Evolutionary conservation across 352 stramenopile genomes (phyloP).

Genomic region (Aphanomyces stellatus): DNA sequence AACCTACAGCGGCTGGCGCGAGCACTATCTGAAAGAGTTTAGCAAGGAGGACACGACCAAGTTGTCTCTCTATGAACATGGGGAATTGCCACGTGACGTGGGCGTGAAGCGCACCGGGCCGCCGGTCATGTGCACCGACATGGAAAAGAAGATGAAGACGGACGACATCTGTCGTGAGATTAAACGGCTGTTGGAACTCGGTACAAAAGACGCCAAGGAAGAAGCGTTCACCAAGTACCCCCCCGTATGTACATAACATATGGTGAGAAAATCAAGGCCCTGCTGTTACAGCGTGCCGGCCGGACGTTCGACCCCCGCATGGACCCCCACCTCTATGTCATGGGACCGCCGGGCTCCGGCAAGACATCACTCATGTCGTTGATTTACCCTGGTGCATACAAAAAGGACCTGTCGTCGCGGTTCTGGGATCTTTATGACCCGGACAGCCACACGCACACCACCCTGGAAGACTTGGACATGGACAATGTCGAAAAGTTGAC

Average conservation of each 20-base stretch:
- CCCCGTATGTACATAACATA: constrained; percentile 12
- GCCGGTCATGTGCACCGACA: background rate
- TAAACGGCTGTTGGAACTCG: background rate
- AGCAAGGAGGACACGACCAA: background rate
- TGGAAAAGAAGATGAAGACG: constrained; percentile 10
- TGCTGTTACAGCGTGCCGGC: background rate
- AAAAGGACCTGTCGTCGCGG: constrained; percentile 1
- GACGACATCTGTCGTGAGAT: constrained; percentile 9
- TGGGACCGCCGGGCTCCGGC: background rate
- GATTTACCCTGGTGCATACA: background rate
- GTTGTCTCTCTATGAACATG: background rate
- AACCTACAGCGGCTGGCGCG: background rate
- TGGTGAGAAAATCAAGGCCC: constrained; percentile 3
- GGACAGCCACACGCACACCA: background rate
- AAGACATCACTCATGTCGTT: constrained; percentile 4
- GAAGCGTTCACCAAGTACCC: constrained; percentile 2
- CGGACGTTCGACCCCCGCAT: background rate
- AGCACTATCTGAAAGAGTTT: background rate
- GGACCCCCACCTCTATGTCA: constrained; percentile 3
- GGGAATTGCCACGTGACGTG: background rate
- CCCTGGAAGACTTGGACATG: constrained; percentile 8
- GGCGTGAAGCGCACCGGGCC: background rate
- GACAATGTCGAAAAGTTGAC: background rate
- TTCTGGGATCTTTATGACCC: constrained; percentile 8
- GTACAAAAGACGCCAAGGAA: background rate